Evolutionary conservation across 2,329 filamentous ascomycete genomes (phyloP), one percentile per base, ranked within the genome.

Genomic region (Chaetomium strumarium): DNA sequence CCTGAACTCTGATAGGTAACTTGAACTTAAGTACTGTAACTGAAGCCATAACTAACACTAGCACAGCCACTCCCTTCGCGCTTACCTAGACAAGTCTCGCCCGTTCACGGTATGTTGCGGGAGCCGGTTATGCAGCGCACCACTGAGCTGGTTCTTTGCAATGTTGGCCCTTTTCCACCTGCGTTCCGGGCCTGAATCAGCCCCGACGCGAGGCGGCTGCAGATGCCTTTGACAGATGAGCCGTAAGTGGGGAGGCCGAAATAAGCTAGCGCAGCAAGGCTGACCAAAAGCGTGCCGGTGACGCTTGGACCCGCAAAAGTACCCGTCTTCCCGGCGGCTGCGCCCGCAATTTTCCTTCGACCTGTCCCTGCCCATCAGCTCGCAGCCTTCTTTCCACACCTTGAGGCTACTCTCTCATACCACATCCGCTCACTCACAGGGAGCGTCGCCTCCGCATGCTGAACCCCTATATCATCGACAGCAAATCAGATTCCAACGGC

Each of bases 291-390:
- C 24, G 19, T 17, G 36, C 39, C 12, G 38, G 19, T 13, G 31
- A 16, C 42, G 50, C 52, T 51, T 39, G 40, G 48, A 39, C 33
- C 33, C 13, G 10, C 19, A 8, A 19, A 52, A 46, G 47, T 52
- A 38, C 39, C 46, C 49, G 20, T 45, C 41, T 45, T n/a, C 34
- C 56, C 41, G 31, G 51, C 46, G 52, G 57, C 54, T 50, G 54
- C 52, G 56, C 50, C 51, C 49, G 16, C 34, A 52, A 53, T 58
- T 58, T 51, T 55, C 51, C 47, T 53, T 44, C 49, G 34, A 30
- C 48, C n/a, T 31, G 49, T 48, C 44, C 50, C n/a, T n/a, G n/a
- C n/a, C 51, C 51, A 38, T 47, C 48, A 41, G 34, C 47, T 31
- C 44, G 19, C 51, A 51, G 51, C 51, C 54, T 54, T 54, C 48